Evolutionary conservation across 768 basidiomycete species (phyloP).

Genomic region (Macrolepiota dolichaula): DNA sequence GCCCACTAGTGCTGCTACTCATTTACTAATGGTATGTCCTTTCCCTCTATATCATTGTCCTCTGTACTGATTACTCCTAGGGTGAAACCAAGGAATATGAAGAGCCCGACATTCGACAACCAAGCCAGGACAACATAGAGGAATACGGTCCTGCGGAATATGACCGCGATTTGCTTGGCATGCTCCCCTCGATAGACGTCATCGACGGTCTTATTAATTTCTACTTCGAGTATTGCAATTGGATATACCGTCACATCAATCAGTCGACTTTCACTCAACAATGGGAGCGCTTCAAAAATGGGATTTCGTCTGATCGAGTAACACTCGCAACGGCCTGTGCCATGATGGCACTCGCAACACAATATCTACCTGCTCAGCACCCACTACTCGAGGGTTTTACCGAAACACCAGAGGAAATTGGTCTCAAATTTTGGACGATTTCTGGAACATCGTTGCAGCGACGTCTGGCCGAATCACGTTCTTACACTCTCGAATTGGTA

Average conservation of each 20-base stretch:
- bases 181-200: slow-evolving; percentile 61
- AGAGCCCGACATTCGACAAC: slow-evolving; percentile 49
- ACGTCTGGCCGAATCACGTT: slow-evolving; percentile 54
- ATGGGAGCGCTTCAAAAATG: slow-evolving; percentile 75
- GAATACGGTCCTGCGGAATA: slow-evolving; percentile 51
- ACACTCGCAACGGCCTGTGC: slow-evolving; percentile 70
- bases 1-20: slow-evolving; percentile 72
- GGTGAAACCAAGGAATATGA: slow-evolving; percentile 47
- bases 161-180: slow-evolving; percentile 68
- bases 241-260: slow-evolving; percentile 82
- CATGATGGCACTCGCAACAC: slow-evolving; percentile 70
- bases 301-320: slow-evolving; percentile 60
- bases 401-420: slow-evolving; percentile 55
- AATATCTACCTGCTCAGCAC: slow-evolving; percentile 69
- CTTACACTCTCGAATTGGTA: slow-evolving; percentile 69
- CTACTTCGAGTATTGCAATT: slow-evolving; percentile 87
- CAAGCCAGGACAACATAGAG: slow-evolving; percentile 49
- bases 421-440: slow-evolving; percentile 65
- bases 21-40: slow-evolving; percentile 56
- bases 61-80: slow-evolving; percentile 22
- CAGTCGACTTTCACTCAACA: slow-evolving; percentile 54
- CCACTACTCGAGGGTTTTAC: slow-evolving; percentile 51
- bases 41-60: slow-evolving; percentile 10
- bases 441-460: slow-evolving; percentile 63
- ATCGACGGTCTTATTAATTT: slow-evolving; percentile 72